These are phyloP conservation scores for Tuctoria greenei DNA, from an alignment of 176 grass and related monocot genomes.

Conservation along the genomic window DNA sequence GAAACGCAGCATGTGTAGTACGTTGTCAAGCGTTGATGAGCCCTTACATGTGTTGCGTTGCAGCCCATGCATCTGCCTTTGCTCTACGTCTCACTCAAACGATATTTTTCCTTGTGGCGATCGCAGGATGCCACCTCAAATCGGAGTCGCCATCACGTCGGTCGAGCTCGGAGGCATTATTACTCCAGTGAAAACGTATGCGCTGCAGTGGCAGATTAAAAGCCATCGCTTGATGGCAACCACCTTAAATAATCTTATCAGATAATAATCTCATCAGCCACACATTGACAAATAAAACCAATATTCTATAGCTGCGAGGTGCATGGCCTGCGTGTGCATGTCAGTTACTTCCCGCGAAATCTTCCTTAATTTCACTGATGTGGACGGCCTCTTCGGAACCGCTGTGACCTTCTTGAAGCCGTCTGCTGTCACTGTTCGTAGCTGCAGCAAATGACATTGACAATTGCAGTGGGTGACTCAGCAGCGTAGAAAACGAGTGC, in stretches of 20 bases:
- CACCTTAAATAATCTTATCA: conserved; percentile 7
- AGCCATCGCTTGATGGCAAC: conserved; percentile 21
- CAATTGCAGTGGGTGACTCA: conserved; percentile 11
- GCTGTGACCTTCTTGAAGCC: neutral
- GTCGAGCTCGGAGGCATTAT: conserved; percentile 20
- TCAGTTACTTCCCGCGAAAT: conserved; percentile 33
- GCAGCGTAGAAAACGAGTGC: neutral
- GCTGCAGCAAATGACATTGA: neutral
- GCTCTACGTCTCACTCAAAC: too few species aligned
- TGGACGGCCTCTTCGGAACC: neutral
- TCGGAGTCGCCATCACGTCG: conserved; percentile 26
- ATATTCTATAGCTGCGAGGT: conserved; percentile 16
- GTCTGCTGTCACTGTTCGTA: neutral
- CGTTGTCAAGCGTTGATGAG: neutral
- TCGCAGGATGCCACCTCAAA: conserved; percentile 31
- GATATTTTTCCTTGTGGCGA: conserved; percentile 15
- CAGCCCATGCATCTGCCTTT: neutral
- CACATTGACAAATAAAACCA: neutral
- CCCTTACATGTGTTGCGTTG: neutral
- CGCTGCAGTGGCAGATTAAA: neutral
- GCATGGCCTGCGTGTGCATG: conserved; percentile 16
- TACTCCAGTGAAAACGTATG: conserved; percentile 13
- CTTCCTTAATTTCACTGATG: conserved; percentile 29
- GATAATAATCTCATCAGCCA: neutral
- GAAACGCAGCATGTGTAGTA: neutral